Evolutionary conservation across 2,329 filamentous ascomycete genomes (phyloP).

Genomic region (Aspergillus neoniger): DNA sequence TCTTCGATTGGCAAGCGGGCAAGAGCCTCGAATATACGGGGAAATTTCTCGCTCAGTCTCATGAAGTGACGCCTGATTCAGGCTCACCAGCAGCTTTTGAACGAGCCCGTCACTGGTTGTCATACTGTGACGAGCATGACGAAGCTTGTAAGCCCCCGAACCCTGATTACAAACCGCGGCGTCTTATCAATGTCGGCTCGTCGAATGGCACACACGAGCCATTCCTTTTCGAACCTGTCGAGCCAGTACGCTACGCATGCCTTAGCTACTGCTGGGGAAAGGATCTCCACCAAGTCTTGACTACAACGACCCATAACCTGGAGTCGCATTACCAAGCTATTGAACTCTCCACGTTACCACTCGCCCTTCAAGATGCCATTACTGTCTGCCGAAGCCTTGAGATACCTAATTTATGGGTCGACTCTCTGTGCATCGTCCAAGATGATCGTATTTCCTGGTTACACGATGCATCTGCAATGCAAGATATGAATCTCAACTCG

Average conservation of each 20-base stretch:
- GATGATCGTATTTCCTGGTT: not conserved
- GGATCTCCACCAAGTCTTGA: not conserved
- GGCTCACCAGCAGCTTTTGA: not conserved
- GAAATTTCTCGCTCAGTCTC: not conserved
- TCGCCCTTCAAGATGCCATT: not conserved
- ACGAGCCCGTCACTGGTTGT: not conserved
- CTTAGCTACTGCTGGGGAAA: not conserved
- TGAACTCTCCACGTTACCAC: not conserved
- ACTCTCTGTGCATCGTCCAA: not conserved
- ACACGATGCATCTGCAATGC: not conserved
- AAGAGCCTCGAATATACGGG: not conserved
- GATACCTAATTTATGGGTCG: not conserved
- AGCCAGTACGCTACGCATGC: not conserved
- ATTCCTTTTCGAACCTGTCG: not conserved
- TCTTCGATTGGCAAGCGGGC: fast-evolving
- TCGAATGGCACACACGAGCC: not conserved
- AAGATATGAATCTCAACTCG: not conserved
- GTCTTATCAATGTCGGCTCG: not conserved
- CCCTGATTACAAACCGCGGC: not conserved
- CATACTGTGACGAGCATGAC: not conserved
- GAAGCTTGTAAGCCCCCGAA: not conserved
- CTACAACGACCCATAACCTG: not conserved
- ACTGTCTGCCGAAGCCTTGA: not conserved
- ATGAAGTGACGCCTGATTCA: not conserved
- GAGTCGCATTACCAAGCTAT: not conserved